Evolutionary conservation across 768 basidiomycete species (phyloP).

Genomic region (Sporobolomyces pararoseus): DNA sequence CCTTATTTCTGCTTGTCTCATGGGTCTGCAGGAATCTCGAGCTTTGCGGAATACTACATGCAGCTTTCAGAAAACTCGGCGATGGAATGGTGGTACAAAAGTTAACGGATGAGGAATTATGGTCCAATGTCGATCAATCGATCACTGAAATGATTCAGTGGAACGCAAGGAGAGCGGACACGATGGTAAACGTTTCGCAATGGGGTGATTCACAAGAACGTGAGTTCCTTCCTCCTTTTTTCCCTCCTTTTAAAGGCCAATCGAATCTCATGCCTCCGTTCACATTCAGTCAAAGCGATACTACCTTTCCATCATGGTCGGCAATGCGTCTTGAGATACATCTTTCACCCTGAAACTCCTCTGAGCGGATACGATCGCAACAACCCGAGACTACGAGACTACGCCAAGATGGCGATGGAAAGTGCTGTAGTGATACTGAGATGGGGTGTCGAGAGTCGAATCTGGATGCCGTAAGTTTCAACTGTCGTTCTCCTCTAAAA

Average conservation of each 20-base stretch:
- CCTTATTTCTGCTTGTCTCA: background rate
- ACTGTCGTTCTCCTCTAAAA: background rate
- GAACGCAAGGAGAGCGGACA: background rate
- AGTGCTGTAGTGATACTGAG: conserved; percentile 30
- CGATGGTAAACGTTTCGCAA: conserved; percentile 15
- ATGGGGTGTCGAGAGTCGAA: conserved; percentile 37
- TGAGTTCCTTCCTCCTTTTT: background rate
- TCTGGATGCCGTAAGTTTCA: conserved; percentile 36
- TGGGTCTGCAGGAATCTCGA: conserved; percentile 28
- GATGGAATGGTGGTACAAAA: conserved; percentile 4
- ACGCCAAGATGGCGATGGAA: conserved; percentile 23
- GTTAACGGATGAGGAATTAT: background rate
- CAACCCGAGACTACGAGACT: conserved; percentile 23
- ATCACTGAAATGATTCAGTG: conserved; percentile 18
- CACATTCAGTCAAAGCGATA: conserved; percentile 25
- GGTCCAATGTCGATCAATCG: conserved; percentile 2
- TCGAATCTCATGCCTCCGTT: too few relatives aligned
- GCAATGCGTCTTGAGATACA: conserved; percentile 24
- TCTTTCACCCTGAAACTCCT: conserved; percentile 29
- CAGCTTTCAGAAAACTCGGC: conserved; percentile 23
- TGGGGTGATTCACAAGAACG: conserved; percentile 29
- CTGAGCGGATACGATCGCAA: conserved; percentile 2
- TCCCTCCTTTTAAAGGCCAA: too few relatives aligned
- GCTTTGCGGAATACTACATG: conserved; percentile 17
- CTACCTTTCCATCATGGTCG: conserved; percentile 35